These are phyloP conservation scores for Albatrellus ellisii DNA, from an alignment of 768 basidiomycete species.

Conservation along the genomic window DNA sequence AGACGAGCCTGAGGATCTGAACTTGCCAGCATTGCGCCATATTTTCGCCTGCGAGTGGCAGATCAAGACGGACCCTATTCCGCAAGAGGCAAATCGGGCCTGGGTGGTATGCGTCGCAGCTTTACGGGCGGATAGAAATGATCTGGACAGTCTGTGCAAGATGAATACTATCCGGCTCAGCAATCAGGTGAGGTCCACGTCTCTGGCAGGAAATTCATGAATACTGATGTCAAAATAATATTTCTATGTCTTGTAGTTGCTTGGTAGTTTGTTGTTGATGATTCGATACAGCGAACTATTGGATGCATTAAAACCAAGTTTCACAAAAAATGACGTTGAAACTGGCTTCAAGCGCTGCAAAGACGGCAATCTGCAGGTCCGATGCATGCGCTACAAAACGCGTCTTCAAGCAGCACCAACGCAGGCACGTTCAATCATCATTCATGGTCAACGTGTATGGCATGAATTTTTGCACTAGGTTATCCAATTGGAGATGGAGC, in stretches of 20 bases:
- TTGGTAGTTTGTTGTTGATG: slow-evolving; percentile 33
- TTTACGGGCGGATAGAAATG: too few relatives aligned
- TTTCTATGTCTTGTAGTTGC: neutral
- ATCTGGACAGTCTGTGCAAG: too few relatives aligned
- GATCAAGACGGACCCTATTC: too few relatives aligned
- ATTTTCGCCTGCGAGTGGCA: too few relatives aligned
- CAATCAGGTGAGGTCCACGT: neutral
- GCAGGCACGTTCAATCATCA: slow-evolving; percentile 23
- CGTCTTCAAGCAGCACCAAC: slow-evolving; percentile 24
- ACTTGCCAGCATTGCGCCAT: too few relatives aligned
- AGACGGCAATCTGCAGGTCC: slow-evolving; percentile 22
- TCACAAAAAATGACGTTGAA: slow-evolving; percentile 29
- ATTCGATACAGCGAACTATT: slow-evolving; percentile 32
- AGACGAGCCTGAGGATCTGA: too few relatives aligned
- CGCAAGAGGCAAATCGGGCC: too few relatives aligned
- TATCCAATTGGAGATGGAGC: slow-evolving; percentile 2
- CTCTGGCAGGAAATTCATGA: neutral
- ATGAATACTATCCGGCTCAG: too few relatives aligned
- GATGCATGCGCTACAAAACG: slow-evolving; percentile 30
- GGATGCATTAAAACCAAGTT: slow-evolving; percentile 32
- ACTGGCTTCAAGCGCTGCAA: slow-evolving; percentile 17
- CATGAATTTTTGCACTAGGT: slow-evolving; percentile 12
- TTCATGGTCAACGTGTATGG: slow-evolving; percentile 13
- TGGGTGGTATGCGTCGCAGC: too few relatives aligned
- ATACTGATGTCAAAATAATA: neutral